Evolutionary conservation across 129 eudicot species (phyloP).

Genomic region (Rutidosis leptorrhynchoides): DNA sequence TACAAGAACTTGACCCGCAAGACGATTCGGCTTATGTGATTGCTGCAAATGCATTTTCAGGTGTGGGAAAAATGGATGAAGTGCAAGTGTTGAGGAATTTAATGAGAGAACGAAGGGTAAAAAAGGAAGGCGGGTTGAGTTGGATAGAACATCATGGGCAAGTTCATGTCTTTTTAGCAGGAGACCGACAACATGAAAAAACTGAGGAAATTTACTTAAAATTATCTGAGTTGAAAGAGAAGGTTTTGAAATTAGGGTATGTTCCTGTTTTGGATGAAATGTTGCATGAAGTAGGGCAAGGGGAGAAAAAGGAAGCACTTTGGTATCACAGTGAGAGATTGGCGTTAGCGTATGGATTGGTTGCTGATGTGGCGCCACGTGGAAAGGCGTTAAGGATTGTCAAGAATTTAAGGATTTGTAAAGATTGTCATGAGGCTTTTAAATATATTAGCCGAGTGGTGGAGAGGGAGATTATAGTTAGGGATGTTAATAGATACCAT

Average conservation of each 20-base stretch:
- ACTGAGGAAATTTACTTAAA: constrained; percentile 55
- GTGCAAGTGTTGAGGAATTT: constrained; percentile 53
- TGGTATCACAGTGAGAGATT: constrained; percentile 77
- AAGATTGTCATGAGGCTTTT: constrained; percentile 83
- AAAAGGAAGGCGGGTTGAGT: constrained; percentile 76
- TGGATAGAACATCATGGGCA: constrained; percentile 83
- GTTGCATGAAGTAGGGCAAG: constrained; percentile 57
- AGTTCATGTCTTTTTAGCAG: constrained; percentile 74
- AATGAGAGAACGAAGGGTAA: constrained; percentile 63
- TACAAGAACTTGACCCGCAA: constrained; percentile 56
- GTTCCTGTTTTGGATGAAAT: constrained; percentile 59
- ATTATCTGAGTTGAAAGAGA: constrained; percentile 52
- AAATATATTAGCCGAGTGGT: constrained; percentile 62
- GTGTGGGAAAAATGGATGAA: constrained; percentile 52
- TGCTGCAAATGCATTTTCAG: constrained; percentile 56
- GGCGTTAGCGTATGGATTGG: constrained; percentile 76
- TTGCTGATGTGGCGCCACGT: constrained; percentile 56
- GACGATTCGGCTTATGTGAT: constrained; percentile 89
- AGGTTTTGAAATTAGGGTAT: constrained; percentile 56
- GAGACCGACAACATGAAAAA: constrained; percentile 58
- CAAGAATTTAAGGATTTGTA: constrained; percentile 80
- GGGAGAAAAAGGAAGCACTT: constrained; percentile 57
- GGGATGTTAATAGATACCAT: constrained; percentile 82
- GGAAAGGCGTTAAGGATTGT: constrained; percentile 83
- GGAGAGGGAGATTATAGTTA: constrained; percentile 71